Evolutionary conservation across 441 rosid genomes (phyloP).

Genomic region (Theobroma grandiflorum): DNA sequence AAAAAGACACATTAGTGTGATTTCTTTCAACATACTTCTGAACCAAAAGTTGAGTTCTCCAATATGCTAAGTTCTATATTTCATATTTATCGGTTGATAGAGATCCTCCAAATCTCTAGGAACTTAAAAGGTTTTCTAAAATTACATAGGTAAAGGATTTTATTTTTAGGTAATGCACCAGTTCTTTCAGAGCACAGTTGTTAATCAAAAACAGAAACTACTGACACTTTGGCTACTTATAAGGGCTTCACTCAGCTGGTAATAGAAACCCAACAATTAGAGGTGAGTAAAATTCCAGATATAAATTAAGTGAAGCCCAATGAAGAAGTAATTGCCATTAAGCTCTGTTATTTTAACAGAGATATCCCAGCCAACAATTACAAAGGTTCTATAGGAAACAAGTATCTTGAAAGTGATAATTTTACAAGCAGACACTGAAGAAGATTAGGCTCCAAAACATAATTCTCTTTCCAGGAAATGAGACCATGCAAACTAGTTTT

Average conservation of each 20-base stretch:
- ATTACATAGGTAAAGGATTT: neutral
- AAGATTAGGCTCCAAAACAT: neutral
- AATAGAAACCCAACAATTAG: neutral
- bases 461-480: neutral
- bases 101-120: too few species aligned
- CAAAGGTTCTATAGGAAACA: neutral
- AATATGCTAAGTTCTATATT: too few species aligned
- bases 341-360: neutral
- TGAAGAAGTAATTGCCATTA: neutral
- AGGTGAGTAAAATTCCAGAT: neutral
- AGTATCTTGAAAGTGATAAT: neutral
- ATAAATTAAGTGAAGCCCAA: neutral
- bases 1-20: too few species aligned
- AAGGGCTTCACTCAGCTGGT: neutral
- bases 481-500: neutral
- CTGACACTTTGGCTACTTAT: neutral
- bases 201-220: neutral
- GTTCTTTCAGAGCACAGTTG: neutral
- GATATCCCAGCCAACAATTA: neutral
- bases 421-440: neutral
- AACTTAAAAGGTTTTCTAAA: neutral
- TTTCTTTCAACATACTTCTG: too few species aligned
- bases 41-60: too few species aligned
- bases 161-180: neutral
- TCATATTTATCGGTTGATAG: too few species aligned